Conservation (phyloP, 257 asterid genomes). For the Nicotiana sylvestris region DNA sequence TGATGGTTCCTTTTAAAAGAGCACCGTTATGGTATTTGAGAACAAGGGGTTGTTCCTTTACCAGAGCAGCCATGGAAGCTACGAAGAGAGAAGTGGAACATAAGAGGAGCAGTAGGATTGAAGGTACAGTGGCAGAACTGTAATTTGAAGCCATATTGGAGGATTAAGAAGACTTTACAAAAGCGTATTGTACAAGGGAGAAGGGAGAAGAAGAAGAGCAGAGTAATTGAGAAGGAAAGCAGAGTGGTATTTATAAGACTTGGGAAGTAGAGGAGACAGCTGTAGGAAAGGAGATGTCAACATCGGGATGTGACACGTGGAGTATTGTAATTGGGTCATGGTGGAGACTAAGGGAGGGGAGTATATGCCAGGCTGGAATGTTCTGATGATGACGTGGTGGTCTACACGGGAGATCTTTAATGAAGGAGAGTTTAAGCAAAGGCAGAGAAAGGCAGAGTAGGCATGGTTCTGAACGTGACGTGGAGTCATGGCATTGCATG, state of each 20-base stretch:
- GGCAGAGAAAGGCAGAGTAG: neutral
- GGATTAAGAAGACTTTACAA: neutral
- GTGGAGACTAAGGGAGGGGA: neutral
- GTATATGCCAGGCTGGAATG: constrained; percentile 46
- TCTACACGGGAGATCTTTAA: neutral
- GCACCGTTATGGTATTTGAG: constrained; percentile 58
- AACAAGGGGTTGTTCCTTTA: constrained; percentile 47
- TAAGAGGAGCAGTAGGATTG: constrained; percentile 10
- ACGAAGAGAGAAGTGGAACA: constrained; percentile 11
- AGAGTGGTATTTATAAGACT: neutral
- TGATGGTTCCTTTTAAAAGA: constrained; percentile 48
- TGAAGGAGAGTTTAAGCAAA: neutral
- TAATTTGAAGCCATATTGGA: constrained; percentile 23
- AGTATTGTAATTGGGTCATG: neutral
- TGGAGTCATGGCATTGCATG: neutral
- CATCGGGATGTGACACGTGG: constrained; percentile 33
- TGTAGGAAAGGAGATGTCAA: constrained; percentile 29
- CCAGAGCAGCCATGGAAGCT: constrained; percentile 42
- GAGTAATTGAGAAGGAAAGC: neutral
- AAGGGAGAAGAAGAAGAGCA: neutral
- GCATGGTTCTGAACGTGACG: neutral
- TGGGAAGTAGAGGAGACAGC: constrained; percentile 25
- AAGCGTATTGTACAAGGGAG: neutral
- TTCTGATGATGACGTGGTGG: constrained; percentile 24
- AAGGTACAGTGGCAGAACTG: constrained; percentile 22